These are phyloP conservation scores for Dichomitus squalens DNA, from an alignment of 1,284 basidiomycete species.

Conservation along the genomic window DNA sequence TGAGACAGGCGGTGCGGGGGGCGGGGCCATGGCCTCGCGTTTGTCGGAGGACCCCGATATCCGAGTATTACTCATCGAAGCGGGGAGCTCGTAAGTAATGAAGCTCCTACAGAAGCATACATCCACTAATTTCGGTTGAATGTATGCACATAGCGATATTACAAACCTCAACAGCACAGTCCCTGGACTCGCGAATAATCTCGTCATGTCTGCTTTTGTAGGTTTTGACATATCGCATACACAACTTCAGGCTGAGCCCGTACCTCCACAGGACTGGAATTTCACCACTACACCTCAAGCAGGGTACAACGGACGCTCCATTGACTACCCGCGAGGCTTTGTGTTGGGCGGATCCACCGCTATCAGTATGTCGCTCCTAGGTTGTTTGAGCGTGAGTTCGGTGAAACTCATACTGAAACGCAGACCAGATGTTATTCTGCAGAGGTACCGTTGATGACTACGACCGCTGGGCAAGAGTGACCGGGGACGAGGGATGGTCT, in stretches of 20 bases:
- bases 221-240: neutral
- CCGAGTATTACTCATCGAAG: slow-evolving; percentile 26
- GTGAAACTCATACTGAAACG: neutral
- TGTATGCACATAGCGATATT: neutral
- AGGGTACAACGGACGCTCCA: neutral
- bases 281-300: slow-evolving; percentile 5
- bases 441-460: slow-evolving; percentile 5
- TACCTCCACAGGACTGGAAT: neutral
- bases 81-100: slow-evolving; percentile 13
- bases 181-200: neutral
- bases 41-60: slow-evolving; percentile 18
- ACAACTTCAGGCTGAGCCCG: neutral
- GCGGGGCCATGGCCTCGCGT: slow-evolving; percentile 19
- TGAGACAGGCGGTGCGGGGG: slow-evolving; percentile 32
- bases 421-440: slow-evolving; percentile 3
- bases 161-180: slow-evolving; percentile 7
- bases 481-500: slow-evolving; percentile 5
- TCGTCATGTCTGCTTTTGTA: slow-evolving; percentile 2
- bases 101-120: no score
- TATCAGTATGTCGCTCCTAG: slow-evolving; percentile 4
- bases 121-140: neutral
- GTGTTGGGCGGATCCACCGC: slow-evolving; percentile 5
- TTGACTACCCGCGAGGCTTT: slow-evolving; percentile 1
- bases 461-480: slow-evolving; percentile 3
- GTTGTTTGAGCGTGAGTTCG: no score